Conservation (phyloP, 140 eudicot species). For the Eryngium alpinum region DNA sequence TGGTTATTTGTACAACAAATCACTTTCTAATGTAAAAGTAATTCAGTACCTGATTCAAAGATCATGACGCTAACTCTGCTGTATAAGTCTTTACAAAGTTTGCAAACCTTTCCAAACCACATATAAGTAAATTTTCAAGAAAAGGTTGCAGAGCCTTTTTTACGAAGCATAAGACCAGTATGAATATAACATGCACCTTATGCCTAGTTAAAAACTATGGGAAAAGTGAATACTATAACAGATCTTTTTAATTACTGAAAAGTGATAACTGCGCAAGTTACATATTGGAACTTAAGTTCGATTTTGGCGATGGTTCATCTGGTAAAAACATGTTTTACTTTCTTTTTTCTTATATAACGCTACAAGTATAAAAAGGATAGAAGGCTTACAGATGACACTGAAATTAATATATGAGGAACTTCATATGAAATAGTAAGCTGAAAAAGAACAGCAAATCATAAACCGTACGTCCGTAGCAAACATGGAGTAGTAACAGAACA, state of each 20-base stretch:
- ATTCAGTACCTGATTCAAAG: background rate
- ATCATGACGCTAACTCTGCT: constrained; percentile 30
- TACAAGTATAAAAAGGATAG: too few relatives aligned
- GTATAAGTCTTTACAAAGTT: constrained; percentile 52
- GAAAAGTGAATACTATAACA: too few relatives aligned
- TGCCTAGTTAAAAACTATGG: background rate
- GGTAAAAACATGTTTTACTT: background rate
- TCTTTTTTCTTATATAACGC: background rate
- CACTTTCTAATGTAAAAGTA: background rate
- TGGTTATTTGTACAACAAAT: background rate
- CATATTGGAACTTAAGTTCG: background rate
- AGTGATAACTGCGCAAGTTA: background rate
- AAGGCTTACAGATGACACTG: constrained; percentile 90
- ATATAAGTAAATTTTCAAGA: constrained; percentile 49
- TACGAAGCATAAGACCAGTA: background rate
- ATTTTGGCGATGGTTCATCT: background rate
- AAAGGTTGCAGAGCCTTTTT: constrained; percentile 85
- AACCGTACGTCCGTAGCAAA: too few relatives aligned
- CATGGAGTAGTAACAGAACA: too few relatives aligned
- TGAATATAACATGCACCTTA: background rate
- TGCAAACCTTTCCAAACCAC: constrained; percentile 83
- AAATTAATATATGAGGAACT: constrained; percentile 73
- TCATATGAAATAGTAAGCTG: constrained; percentile 98
- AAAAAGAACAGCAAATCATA: constrained; percentile 9
- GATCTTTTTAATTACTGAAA: background rate